Evolutionary conservation across 2,329 filamentous ascomycete genomes (phyloP).

Genomic region (Fusarium sp.): DNA sequence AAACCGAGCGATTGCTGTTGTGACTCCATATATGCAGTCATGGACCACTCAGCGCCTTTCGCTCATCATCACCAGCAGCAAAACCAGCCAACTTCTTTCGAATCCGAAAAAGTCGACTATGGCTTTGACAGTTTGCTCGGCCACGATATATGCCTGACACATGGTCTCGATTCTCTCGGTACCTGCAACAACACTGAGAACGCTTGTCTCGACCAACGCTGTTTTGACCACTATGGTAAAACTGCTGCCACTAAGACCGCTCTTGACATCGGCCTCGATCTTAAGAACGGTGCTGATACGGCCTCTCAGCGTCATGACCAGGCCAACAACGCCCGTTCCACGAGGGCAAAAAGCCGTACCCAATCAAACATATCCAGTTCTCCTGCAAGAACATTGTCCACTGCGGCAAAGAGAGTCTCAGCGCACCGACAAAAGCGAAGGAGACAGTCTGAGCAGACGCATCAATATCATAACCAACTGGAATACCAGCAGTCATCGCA

Average conservation of each 20-base stretch:
- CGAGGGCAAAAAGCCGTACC: slow-evolving; percentile 18
- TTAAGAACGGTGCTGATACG: slow-evolving; percentile 8
- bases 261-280: slow-evolving; percentile 31
- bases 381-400: slow-evolving; percentile 17
- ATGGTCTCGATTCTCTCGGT: slow-evolving; percentile 41
- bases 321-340: slow-evolving; percentile 1
- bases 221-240: slow-evolving; percentile 39
- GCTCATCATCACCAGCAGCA: slow-evolving; percentile 28
- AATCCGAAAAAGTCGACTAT: slow-evolving; percentile 44
- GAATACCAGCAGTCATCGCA: slow-evolving; percentile 26
- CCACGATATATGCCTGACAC: slow-evolving; percentile 36
- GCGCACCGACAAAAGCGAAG: slow-evolving; percentile 31
- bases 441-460: slow-evolving; percentile 23
- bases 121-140: slow-evolving; percentile 43
- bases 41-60: slow-evolving; percentile 38
- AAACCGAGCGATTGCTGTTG: slow-evolving; percentile 10
- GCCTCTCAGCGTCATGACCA: not conserved
- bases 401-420: slow-evolving; percentile 13
- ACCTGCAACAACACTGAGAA: slow-evolving; percentile 46
- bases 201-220: slow-evolving; percentile 45
- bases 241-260: slow-evolving; percentile 16
- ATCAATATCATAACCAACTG: slow-evolving; percentile 12
- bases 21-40: slow-evolving; percentile 16
- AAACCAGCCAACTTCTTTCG: slow-evolving; percentile 33
- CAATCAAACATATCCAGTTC: slow-evolving; percentile 17